Evolutionary conservation across 306 rosid genomes (phyloP), one percentile per base, ranked within the genome.

Genomic region (Prunus salicina): DNA sequence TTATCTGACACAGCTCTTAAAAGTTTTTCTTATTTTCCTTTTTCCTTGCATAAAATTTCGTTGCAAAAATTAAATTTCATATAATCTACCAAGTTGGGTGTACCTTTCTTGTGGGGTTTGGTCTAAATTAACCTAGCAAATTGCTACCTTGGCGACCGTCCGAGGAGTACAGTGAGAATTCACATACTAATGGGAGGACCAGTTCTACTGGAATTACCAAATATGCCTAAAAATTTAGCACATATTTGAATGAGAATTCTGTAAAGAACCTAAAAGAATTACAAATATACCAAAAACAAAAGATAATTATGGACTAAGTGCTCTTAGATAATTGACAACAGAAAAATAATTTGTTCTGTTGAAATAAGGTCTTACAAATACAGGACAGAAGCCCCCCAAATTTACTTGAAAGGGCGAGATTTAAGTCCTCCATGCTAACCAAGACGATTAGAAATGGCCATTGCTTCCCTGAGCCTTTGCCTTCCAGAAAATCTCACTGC

Each of bases 1-100:
- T 87, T 46, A 71, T 88, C 96, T 92, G 93, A 89, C 90, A 58
- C 86, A 56, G 11, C 43, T 2, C 1, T 24, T 20, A 3, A 24
- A 13, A 4, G 11, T 5, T 27, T 32, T 1, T 30, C 0, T 5
- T 4, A 5, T 13, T 12, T n/a, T 18, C 1, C 3, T 4, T 50
- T 15, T 52, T 38, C 43, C 43, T 38, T 38, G 8, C 41, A 6
- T 34, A 5, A 34, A 6, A 51, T 55, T n/a, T 55, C 0, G 2
- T 8, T 51, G 18, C 19, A 7, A 52, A 16, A 16, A 14, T 14
- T 15, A 12, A 15, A 15, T 18, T 50, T 50, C 55, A 50, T 1
- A 38, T 38, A 8, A 38, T 38, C 43, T 7, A 38, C 43, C 9
- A 38, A 38, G 43, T 7, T 38, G 43, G 43, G 43, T 6, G 43